Percentiles rank a stretch among this genome's conserved stretches.
These are phyloP conservation scores for Vachellia collinsii DNA, from an alignment of 306 rosid species.

Conservation along the genomic window DNA sequence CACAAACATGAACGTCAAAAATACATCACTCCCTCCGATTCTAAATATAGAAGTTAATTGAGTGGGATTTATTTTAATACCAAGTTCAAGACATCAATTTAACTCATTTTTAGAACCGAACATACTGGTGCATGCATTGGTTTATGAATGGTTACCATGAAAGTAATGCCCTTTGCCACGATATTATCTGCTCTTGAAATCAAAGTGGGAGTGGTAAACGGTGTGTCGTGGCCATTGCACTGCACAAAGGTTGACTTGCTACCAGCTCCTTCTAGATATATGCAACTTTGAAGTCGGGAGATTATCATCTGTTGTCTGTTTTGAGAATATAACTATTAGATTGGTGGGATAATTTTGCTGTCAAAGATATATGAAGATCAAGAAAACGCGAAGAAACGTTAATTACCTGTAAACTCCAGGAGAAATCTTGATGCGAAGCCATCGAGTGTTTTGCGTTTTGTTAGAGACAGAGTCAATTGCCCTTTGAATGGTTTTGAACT, in stretches of 20 bases:
- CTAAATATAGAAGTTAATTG: too few relatives aligned
- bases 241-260: slow-evolving; percentile 12
- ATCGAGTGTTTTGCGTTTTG: slow-evolving; percentile 16
- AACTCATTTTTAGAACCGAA: not conserved
- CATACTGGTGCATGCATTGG: not conserved
- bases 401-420: slow-evolving; percentile 36
- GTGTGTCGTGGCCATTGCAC: slow-evolving; percentile 24
- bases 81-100: not conserved
- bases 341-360: not conserved
- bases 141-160: slow-evolving; percentile 22
- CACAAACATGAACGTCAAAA: not conserved
- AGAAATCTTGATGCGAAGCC: slow-evolving; percentile 42
- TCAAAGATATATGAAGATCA: not conserved
- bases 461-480: slow-evolving; percentile 40
- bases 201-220: slow-evolving; percentile 27
- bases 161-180: slow-evolving; percentile 37
- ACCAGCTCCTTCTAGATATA: slow-evolving; percentile 50
- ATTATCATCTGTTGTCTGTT: slow-evolving; percentile 37
- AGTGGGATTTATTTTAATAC: not conserved
- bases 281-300: slow-evolving; percentile 6
- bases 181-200: slow-evolving; percentile 4
- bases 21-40: too few relatives aligned
- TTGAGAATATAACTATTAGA: not conserved
- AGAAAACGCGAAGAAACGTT: not conserved
- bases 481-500: slow-evolving; percentile 44